phyloP scores from a whole-genome alignment of 2,329 filamentous ascomycete species.

The Diplodia scrobiculata region DNA sequence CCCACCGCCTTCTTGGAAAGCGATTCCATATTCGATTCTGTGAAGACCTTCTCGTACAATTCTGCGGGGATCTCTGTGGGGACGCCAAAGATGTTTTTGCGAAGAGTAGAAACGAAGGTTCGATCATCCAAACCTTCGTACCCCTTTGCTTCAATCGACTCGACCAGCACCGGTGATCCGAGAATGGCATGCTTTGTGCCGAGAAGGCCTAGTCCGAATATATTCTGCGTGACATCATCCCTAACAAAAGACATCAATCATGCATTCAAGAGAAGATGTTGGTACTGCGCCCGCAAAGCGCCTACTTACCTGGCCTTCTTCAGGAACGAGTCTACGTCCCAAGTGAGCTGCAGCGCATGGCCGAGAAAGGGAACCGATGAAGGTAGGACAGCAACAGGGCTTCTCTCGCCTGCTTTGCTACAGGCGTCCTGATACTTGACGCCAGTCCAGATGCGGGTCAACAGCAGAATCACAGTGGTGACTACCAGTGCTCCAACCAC shows the following conservation, averaged over 20 bases:
- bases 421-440: slow-evolving; percentile 36
- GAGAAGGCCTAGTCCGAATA: slow-evolving; percentile 13
- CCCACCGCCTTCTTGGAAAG: slow-evolving; percentile 45
- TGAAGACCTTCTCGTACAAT: slow-evolving; percentile 50
- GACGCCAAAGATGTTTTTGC: slow-evolving; percentile 20
- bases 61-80: neutral
- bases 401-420: slow-evolving; percentile 40
- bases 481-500: slow-evolving; percentile 1
- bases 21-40: slow-evolving; percentile 51
- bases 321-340: slow-evolving; percentile 51
- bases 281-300: neutral
- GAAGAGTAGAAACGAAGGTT: slow-evolving; percentile 13
- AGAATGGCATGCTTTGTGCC: slow-evolving; percentile 31
- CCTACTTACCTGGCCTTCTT: slow-evolving; percentile 45
- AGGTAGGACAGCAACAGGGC: slow-evolving; percentile 53
- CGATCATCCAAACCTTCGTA: slow-evolving; percentile 7
- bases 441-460: slow-evolving; percentile 32
- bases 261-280: neutral
- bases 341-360: slow-evolving; percentile 55
- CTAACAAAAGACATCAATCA: slow-evolving; percentile 32
- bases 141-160: neutral
- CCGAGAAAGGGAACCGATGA: slow-evolving; percentile 64
- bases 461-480: slow-evolving; percentile 35
- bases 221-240: slow-evolving; percentile 24
- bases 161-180: neutral